Conservation (phyloP, 2,329 filamentous ascomycete species). For the Fusarium pininemorale region DNA sequence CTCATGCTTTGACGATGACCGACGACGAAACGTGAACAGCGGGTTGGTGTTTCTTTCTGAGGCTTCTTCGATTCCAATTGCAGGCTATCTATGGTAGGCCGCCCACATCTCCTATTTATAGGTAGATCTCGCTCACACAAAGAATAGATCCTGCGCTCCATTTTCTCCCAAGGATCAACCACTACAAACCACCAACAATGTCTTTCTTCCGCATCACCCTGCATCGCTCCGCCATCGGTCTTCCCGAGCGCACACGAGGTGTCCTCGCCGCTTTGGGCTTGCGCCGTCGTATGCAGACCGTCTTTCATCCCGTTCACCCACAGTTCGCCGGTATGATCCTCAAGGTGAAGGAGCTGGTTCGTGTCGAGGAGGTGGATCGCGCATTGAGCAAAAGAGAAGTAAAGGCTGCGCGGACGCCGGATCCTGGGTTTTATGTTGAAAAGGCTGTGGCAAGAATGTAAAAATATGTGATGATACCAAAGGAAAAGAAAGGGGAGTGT, state of each 20-base stretch:
- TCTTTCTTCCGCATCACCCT: constrained; percentile 91
- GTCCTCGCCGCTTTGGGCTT: constrained; percentile 87
- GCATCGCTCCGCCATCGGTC: constrained; percentile 87
- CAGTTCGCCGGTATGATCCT: constrained; percentile 91
- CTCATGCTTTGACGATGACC: constrained; percentile 28
- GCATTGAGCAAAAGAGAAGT: constrained; percentile 73
- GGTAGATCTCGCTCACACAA: constrained; percentile 3
- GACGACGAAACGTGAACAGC: constrained; percentile 18
- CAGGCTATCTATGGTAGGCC: constrained; percentile 8
- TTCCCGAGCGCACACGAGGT: constrained; percentile 80
- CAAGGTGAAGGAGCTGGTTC: constrained; percentile 91
- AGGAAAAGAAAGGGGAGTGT: constrained; percentile 27
- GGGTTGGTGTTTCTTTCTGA: constrained; percentile 16
- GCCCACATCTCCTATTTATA: background rate
- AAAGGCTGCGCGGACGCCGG: constrained; percentile 75
- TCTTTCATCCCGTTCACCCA: constrained; percentile 86
- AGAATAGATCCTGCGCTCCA: constrained; percentile 17
- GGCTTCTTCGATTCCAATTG: background rate
- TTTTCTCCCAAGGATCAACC: background rate
- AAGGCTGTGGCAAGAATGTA: constrained; percentile 51
- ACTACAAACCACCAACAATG: constrained; percentile 56
- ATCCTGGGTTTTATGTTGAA: constrained; percentile 84
- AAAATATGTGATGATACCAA: background rate
- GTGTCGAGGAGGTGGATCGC: constrained; percentile 78
- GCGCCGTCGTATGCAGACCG: constrained; percentile 83